Evolutionary conservation across 1,284 basidiomycete genomes (phyloP), one percentile per base, ranked within the genome.

Genomic region (Marasmius oreades): DNA sequence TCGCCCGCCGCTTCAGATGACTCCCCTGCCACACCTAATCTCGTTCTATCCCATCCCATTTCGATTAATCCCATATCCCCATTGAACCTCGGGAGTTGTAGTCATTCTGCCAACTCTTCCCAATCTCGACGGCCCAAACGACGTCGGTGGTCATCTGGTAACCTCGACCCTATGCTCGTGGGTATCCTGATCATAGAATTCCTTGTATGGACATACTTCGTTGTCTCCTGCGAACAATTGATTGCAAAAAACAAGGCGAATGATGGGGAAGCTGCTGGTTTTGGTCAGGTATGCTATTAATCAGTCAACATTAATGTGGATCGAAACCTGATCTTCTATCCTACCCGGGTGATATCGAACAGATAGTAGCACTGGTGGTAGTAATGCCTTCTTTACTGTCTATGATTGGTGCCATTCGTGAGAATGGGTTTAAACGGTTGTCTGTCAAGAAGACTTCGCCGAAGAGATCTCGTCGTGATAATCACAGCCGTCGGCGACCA

Each of bases 111-210:
- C 5, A 34, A 20, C 37, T 4, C 36, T 44, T 7, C 45, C 16
- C 5, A 51, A 43, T 50, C 52, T 56, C 33, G 60, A 56, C 68
- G 71, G 8, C 70, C 69, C 10, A 64, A 63, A 56, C 68, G 67
- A 36, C 66, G 67, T 34, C 61, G 66, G 36, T 73, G 72, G 72
- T 68, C 68, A 14, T 63, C 64, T 20, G 64, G 20, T 20, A 42
- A 73, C 37, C 56, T 73, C 23, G 74, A 76, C 53, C 73, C 74
- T 14, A 75, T 76, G 73, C 61, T 75, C 42, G 65, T 75, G 46
- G 72, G 73, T 7, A 68, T 76, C 33, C 54, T 70, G 33, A 69
- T 74, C 20, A 69, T 67, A 52, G 69, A 74, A 54, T 56, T 68
- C 31, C 51, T 72, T 54, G 64, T 75, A n/a, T 71, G 73, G 59